A percentile compares a stretch with the other conserved stretches of the same genome.
Evolutionary conservation across 495 filamentous ascomycete genomes (phyloP).

Genomic region (Rhypophila decipiens): DNA sequence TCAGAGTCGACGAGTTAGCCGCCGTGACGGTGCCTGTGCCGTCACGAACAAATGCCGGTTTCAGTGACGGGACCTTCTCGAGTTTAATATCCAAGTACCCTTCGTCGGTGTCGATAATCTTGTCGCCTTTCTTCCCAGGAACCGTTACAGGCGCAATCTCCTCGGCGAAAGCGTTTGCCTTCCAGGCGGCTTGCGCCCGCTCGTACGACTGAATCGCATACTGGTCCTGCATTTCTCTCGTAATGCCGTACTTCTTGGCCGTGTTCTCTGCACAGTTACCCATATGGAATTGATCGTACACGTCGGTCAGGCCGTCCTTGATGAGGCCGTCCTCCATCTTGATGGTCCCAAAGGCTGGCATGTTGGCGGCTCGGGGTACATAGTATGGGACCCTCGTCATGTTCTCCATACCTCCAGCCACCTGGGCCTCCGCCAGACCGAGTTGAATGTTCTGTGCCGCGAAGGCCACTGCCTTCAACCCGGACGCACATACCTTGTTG

Average conservation of each 20-base stretch:
- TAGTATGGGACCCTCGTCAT: slow-evolving; percentile 96
- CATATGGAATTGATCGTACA: slow-evolving; percentile 96
- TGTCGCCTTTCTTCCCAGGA: slow-evolving; percentile 75
- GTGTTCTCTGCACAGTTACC: slow-evolving; percentile 95
- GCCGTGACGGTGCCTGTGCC: slow-evolving; percentile 88
- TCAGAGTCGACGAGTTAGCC: slow-evolving; percentile 86
- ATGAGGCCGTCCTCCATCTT: slow-evolving; percentile 86
- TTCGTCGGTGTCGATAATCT: slow-evolving; percentile 73
- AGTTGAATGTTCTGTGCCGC: slow-evolving; percentile 93
- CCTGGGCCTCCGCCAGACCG: slow-evolving; percentile 74
- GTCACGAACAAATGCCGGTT: slow-evolving; percentile 82
- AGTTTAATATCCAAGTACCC: slow-evolving; percentile 77
- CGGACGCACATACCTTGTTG: slow-evolving; percentile 97
- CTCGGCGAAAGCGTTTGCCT: slow-evolving; percentile 66
- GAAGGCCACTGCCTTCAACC: slow-evolving; percentile 82
- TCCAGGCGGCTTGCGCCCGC: slow-evolving; percentile 87
- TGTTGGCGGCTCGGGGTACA: slow-evolving; percentile 63
- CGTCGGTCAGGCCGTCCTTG: slow-evolving; percentile 93
- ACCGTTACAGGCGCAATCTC: slow-evolving; percentile 86
- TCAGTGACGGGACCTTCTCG: slow-evolving; percentile 78
- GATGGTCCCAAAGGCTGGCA: slow-evolving; percentile 79
- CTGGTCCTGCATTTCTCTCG: slow-evolving; percentile 77
- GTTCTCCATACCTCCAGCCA: slow-evolving; percentile 96
- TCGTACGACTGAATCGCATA: slow-evolving; percentile 86
- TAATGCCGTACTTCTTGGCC: slow-evolving; percentile 76